Percentiles rank a stretch among this genome's conserved stretches.
These are phyloP conservation scores for Podila epicladia DNA, from an alignment of 192 early-diverging fungal species.

Conservation along the genomic window DNA sequence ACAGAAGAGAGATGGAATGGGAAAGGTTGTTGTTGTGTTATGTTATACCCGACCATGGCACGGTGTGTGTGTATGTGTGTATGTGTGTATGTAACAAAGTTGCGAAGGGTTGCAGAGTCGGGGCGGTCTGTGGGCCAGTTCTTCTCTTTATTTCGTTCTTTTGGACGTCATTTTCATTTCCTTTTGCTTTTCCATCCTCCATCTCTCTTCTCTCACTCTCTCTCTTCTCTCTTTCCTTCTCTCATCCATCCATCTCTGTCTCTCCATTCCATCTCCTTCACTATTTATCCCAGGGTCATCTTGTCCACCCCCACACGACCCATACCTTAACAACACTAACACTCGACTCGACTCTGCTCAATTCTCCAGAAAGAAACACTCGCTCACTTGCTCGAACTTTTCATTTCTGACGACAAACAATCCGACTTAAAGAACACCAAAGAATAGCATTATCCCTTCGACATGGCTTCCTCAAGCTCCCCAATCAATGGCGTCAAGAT, in stretches of 20 bases:
- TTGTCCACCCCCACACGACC: neutral
- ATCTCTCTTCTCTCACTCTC: too few relatives aligned
- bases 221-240: neutral
- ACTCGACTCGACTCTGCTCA: neutral
- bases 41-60: too few relatives aligned
- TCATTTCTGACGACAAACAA: neutral
- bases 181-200: neutral
- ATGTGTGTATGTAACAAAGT: too few relatives aligned
- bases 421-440: neutral
- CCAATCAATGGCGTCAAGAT: conserved; percentile 53
- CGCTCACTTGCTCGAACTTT: neutral
- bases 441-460: neutral
- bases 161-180: too few relatives aligned
- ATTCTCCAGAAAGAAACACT: neutral
- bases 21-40: too few relatives aligned
- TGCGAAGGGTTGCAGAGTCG: too few relatives aligned
- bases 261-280: neutral
- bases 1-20: too few relatives aligned
- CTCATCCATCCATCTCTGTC: neutral
- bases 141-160: too few relatives aligned
- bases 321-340: neutral
- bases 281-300: neutral
- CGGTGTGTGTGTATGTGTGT: too few relatives aligned
- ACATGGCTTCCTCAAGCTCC: conserved; percentile 37
- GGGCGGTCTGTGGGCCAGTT: too few relatives aligned